These are phyloP conservation scores for Bacidia gigantensis DNA, from an alignment of 495 filamentous ascomycete species.

Conservation along the genomic window DNA sequence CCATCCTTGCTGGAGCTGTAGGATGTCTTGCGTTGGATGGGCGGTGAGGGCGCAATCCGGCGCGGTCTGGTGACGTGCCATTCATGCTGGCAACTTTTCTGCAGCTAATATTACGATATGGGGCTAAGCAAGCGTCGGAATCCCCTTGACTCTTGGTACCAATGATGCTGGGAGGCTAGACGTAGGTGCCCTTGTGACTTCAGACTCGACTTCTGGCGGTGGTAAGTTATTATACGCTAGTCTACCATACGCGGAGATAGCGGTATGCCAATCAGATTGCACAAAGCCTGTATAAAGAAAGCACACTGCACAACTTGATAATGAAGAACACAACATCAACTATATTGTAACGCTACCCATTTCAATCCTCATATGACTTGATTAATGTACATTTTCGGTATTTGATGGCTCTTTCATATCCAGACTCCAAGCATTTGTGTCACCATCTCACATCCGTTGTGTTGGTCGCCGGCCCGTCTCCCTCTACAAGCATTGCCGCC, in stretches of 20 bases:
- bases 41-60: constrained; percentile 6
- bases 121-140: background rate
- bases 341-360: no score
- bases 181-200: background rate
- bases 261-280: background rate
- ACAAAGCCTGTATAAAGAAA: no score
- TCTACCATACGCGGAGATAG: background rate
- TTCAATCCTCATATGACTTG: no score
- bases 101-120: background rate
- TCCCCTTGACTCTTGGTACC: background rate
- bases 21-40: constrained; percentile 19
- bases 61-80: constrained; percentile 3
- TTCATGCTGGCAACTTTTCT: background rate
- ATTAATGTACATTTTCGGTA: no score
- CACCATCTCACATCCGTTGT: constrained; percentile 6
- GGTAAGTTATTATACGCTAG: background rate
- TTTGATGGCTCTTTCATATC: no score
- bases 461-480: background rate
- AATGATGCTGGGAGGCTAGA: background rate
- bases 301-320: no score
- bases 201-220: background rate
- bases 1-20: constrained; percentile 46
- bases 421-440: background rate
- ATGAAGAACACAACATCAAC: no score
- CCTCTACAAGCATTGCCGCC: background rate